Evolutionary conservation across 2,329 filamentous ascomycete genomes (phyloP).

Genomic region (Sarocladium brachiariae): DNA sequence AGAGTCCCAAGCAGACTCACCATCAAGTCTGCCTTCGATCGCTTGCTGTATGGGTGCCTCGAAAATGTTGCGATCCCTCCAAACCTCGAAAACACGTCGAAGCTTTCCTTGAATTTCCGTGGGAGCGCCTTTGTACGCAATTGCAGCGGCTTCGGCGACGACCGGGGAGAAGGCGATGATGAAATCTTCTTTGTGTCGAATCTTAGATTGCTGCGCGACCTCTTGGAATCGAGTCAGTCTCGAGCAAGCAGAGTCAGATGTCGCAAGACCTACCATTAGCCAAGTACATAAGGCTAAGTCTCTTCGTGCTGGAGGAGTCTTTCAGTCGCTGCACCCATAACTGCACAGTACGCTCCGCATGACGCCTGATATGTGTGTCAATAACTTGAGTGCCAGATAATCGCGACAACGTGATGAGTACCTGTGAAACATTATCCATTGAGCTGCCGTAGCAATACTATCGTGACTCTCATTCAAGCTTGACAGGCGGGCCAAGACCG

Average conservation of each 20-base stretch:
- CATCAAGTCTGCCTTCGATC: conserved; percentile 72
- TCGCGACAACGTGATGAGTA: conserved; percentile 25
- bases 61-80: conserved; percentile 82
- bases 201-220: conserved; percentile 93
- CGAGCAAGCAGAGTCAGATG: not conserved
- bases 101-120: conserved; percentile 84
- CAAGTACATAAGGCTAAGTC: conserved; percentile 86
- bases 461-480: conserved; percentile 96
- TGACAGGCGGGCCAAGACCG: conserved; percentile 88
- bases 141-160: conserved; percentile 80
- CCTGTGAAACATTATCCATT: conserved; percentile 99
- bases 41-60: conserved; percentile 71
- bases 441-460: conserved; percentile 89
- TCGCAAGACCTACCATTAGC: conserved; percentile 70
- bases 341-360: conserved; percentile 85
- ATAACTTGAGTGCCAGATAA: not conserved
- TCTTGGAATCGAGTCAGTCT: conserved; percentile 46
- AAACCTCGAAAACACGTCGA: conserved; percentile 85
- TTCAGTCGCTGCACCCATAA: conserved; percentile 88
- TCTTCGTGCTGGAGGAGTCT: conserved; percentile 78
- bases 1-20: conserved; percentile 38
- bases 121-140: conserved; percentile 85
- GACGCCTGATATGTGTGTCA: conserved; percentile 52
- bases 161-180: conserved; percentile 85
- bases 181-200: conserved; percentile 87